Conservation (phyloP, 805 yeast species). For the Candida patagonica region DNA sequence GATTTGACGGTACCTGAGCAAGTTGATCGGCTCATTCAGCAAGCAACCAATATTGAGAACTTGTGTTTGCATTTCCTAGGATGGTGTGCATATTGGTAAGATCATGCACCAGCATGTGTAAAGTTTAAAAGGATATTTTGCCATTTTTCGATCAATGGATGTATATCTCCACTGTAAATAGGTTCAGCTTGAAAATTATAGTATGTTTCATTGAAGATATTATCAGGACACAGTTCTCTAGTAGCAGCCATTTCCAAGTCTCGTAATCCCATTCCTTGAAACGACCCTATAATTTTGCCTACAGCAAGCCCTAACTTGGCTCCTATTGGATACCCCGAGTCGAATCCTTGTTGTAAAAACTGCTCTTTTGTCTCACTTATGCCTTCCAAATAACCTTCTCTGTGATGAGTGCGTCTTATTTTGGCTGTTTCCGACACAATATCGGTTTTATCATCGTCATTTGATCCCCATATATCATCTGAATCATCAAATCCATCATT, state of each 20-base stretch:
- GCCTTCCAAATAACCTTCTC: slow-evolving; percentile 82
- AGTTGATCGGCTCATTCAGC: slow-evolving; percentile 87
- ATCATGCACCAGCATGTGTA: background rate
- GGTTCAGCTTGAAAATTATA: slow-evolving; percentile 37
- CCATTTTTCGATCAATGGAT: slow-evolving; percentile 42
- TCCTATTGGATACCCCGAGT: slow-evolving; percentile 69
- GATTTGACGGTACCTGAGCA: slow-evolving; percentile 79
- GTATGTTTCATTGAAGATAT: slow-evolving; percentile 43
- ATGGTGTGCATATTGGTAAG: slow-evolving; percentile 97
- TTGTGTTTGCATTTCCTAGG: slow-evolving; percentile 95
- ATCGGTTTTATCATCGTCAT: slow-evolving; percentile 2
- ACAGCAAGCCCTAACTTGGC: slow-evolving; percentile 55
- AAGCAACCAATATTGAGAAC: slow-evolving; percentile 94
- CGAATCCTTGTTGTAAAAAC: slow-evolving; percentile 72
- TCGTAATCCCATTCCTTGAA: slow-evolving; percentile 33
- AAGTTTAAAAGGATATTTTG: slow-evolving; percentile 12
- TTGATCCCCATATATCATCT: slow-evolving; percentile 9
- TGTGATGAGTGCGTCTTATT: slow-evolving; percentile 47
- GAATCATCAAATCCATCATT: background rate
- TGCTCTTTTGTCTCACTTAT: slow-evolving; percentile 56
- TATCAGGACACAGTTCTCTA: slow-evolving; percentile 48
- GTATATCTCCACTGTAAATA: slow-evolving; percentile 22
- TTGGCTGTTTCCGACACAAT: slow-evolving; percentile 13
- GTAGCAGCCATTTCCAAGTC: slow-evolving; percentile 27
- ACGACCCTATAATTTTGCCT: slow-evolving; percentile 53